A percentile compares a stretch with the other conserved stretches of the same genome.
Conservation (phyloP, 2,329 filamentous ascomycete species). For the Neofusicoccum sp. region DNA sequence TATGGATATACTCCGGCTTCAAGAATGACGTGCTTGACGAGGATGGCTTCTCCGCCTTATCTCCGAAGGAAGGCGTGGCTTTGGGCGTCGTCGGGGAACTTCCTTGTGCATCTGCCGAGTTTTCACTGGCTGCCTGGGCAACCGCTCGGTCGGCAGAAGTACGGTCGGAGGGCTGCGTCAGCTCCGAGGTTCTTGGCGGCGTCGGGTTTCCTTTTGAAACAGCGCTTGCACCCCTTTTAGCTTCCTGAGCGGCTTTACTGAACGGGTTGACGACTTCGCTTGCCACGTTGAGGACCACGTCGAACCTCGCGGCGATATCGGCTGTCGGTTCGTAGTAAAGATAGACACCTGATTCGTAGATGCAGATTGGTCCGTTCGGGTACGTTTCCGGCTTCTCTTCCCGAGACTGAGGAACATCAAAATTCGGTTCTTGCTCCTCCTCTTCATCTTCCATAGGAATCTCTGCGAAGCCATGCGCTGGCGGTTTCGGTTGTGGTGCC, state of each 20-base stretch:
- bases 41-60: slow-evolving; percentile 21
- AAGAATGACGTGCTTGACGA: slow-evolving; percentile 23
- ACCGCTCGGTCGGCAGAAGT: slow-evolving; percentile 19
- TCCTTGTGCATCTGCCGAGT: slow-evolving; percentile 20
- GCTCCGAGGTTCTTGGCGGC: slow-evolving; percentile 5
- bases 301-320: slow-evolving; percentile 73
- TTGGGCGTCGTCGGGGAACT: slow-evolving; percentile 53
- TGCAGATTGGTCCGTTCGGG: slow-evolving; percentile 76
- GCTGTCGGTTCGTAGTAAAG: slow-evolving; percentile 78
- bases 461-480: slow-evolving; percentile 45
- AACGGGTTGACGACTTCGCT: slow-evolving; percentile 80
- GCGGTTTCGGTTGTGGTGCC: slow-evolving; percentile 33
- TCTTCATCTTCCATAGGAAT: slow-evolving; percentile 72
- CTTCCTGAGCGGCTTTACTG: slow-evolving; percentile 28
- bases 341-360: slow-evolving; percentile 75
- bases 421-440: slow-evolving; percentile 50
- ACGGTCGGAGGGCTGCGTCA: slow-evolving; percentile 12
- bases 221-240: slow-evolving; percentile 2
- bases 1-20: slow-evolving; percentile 79
- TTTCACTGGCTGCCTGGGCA: slow-evolving; percentile 21
- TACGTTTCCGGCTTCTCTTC: slow-evolving; percentile 77
- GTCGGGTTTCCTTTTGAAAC: slow-evolving; percentile 16
- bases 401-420: slow-evolving; percentile 57
- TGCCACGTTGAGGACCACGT: slow-evolving; percentile 82
- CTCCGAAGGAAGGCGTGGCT: slow-evolving; percentile 40